phyloP scores from a whole-genome alignment of 768 basidiomycete genomes.

The Gautieria morchelliformis region DNA sequence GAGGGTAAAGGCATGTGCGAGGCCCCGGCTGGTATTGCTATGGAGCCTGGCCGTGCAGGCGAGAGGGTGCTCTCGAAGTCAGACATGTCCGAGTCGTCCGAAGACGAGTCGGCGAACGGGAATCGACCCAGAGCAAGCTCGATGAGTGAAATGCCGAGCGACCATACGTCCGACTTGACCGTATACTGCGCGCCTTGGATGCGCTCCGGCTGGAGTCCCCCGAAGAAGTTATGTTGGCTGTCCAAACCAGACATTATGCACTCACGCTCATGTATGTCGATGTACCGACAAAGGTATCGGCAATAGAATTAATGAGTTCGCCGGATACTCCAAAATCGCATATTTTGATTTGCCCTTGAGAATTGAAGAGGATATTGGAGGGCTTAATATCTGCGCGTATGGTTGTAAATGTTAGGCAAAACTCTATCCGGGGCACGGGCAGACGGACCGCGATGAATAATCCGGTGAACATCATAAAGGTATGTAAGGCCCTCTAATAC shows the following conservation, averaged over 20 bases:
- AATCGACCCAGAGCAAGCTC: constrained; percentile 96
- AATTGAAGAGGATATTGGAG: constrained; percentile 94
- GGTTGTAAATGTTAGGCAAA: neutral
- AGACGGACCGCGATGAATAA: constrained; percentile 93
- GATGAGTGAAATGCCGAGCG: constrained; percentile 91
- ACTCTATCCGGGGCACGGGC: neutral
- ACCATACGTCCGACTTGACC: constrained; percentile 99
- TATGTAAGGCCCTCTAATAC: constrained; percentile 94
- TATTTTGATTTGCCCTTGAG: constrained; percentile 93
- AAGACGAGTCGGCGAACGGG: constrained; percentile 81
- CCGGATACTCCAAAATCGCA: constrained; percentile 99
- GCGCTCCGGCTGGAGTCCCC: constrained; percentile 73
- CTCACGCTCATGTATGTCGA: constrained; percentile 99
- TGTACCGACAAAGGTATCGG: constrained; percentile 98
- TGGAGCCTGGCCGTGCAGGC: constrained; percentile 51
- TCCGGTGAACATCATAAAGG: constrained; percentile 93
- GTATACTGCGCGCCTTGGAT: constrained; percentile 98
- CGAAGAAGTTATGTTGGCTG: neutral
- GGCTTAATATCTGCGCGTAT: constrained; percentile 83
- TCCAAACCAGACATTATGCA: constrained; percentile 13
- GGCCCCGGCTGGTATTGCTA: constrained; percentile 18
- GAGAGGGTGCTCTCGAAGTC: constrained; percentile 57
- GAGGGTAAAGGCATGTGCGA: neutral
- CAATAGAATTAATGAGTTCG: constrained; percentile 97
- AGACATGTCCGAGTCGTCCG: constrained; percentile 67